Evolutionary conservation across 192 early-diverging fungal genomes (phyloP).

Genomic region (Backusella westeae): DNA sequence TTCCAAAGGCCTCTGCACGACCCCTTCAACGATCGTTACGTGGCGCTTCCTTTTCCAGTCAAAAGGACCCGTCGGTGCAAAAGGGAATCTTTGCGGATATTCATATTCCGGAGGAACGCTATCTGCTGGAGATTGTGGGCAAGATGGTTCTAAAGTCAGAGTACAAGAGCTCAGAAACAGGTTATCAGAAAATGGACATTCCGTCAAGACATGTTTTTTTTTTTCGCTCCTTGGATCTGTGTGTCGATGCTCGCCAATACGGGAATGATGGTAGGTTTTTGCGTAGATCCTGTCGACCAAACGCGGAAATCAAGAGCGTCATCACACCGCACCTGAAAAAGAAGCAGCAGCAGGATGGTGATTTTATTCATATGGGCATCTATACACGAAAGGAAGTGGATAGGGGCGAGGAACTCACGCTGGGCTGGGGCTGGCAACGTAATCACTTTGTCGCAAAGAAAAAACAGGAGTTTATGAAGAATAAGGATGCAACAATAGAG

Average conservation of each 20-base stretch:
- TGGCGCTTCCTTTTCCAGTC: neutral
- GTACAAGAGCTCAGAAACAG: slow-evolving; percentile 61
- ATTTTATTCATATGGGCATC: slow-evolving; percentile 62
- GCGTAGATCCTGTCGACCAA: slow-evolving; percentile 65
- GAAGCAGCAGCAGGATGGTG: slow-evolving; percentile 39
- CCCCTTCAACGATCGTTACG: neutral
- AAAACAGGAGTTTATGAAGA: slow-evolving; percentile 23
- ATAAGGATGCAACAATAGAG: neutral
- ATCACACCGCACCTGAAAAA: slow-evolving; percentile 33
- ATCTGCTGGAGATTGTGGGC: slow-evolving; percentile 79
- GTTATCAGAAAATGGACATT: slow-evolving; percentile 62
- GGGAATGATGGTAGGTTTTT: slow-evolving; percentile 70
- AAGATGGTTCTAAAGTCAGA: slow-evolving; percentile 62
- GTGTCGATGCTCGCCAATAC: slow-evolving; percentile 66
- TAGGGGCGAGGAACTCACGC: slow-evolving; percentile 66
- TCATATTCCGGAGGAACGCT: slow-evolving; percentile 49
- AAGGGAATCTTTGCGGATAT: slow-evolving; percentile 13
- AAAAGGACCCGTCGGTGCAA: slow-evolving; percentile 7
- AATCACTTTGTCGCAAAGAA: slow-evolving; percentile 39
- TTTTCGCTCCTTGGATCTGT: slow-evolving; percentile 61
- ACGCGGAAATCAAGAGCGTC: slow-evolving; percentile 62
- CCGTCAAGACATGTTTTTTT: slow-evolving; percentile 67
- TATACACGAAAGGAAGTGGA: slow-evolving; percentile 58
- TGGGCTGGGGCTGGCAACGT: slow-evolving; percentile 71
- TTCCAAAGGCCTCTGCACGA: slow-evolving; percentile 9